These are phyloP conservation scores for Dunaliella primolecta DNA, from an alignment of 139 green algal genomes.

Conservation along the genomic window DNA sequence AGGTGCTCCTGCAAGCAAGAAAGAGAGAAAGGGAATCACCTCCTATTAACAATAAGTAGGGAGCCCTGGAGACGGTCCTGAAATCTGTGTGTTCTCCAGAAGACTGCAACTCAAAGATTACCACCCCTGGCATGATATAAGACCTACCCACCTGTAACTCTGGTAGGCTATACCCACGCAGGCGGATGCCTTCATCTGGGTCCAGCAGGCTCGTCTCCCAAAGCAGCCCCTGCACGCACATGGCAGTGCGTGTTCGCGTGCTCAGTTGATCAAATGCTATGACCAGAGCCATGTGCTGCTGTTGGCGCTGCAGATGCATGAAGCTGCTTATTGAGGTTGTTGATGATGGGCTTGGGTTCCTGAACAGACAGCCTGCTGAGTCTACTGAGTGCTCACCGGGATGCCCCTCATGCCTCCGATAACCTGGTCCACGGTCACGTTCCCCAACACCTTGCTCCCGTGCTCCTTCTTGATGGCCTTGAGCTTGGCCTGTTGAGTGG, in stretches of 20 bases:
- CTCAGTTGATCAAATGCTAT: too few species aligned
- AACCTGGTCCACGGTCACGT: conserved; percentile 83
- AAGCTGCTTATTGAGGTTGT: conserved; percentile 1
- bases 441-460: conserved; percentile 72
- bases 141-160: conserved; percentile 78
- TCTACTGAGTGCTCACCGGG: conserved; percentile 70
- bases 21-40: too few species aligned
- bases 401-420: conserved; percentile 98
- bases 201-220: conserved; percentile 98
- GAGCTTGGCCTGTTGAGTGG: conserved; percentile 83
- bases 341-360: too few species aligned
- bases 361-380: too few species aligned
- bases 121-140: too few species aligned
- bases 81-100: too few species aligned
- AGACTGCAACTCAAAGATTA: too few species aligned
- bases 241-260: not conserved
- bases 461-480: conserved; percentile 81
- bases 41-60: too few species aligned
- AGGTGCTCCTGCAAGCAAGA: conserved; percentile 66
- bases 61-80: too few species aligned
- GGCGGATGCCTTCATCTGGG: conserved; percentile 94
- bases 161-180: conserved; percentile 91
- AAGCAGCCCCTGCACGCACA: conserved; percentile 80
- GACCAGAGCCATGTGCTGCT: too few species aligned
- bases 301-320: too few species aligned